Base-by-base conservation (phyloP, 495 filamentous ascomycete species). In the Aspergillus egyptiacus region DNA sequence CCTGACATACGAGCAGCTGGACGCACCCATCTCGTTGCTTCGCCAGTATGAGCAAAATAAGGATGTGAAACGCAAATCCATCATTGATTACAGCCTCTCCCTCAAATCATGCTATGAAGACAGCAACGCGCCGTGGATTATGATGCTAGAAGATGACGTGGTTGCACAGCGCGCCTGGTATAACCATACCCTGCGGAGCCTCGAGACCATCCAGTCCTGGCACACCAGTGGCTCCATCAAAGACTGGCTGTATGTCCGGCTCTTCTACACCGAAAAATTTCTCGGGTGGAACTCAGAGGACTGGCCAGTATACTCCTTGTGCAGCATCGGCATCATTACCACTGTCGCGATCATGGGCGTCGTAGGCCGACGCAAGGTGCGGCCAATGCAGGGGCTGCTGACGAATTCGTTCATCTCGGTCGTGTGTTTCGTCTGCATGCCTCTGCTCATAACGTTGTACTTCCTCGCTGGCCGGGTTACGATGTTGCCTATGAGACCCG, bases 191-290 rank as follows among this genome's bases (percentile, higher is more conserved):
- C 55, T 68, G 23, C 46, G 61, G 14, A 74, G 66, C 9, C 46
- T 80, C 36, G 51, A 57, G 20, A 56, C 54, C 9, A 65, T 71
- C 35, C 53, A 71, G 39, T 58, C 51, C 1, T 53, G 48, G 54
- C 47, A 51, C 24, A 55, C 60, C 28, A 51, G 54, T 7, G 62
- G 61, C 13, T 39, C 34, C 6, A 23, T 62, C 33, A 32, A 37
- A 18, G 59, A 67, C 42, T 67, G 63, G 57, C 58, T 81, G 2
- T 82, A 80, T 47, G 62, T 83, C 15, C 73, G 78, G 2, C 64
- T 82, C 3, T 83, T 83, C 60, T 78, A 79, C 56, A 77, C 73
- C 5, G 77, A 80, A 55, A 66, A 71, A 34, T 70, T 74, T 19
- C 65, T 77, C 11, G 77, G 77, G 17, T 81, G 76, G 77, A 79